These are phyloP conservation scores for Hyaloscypha bicolor DNA, from an alignment of 495 filamentous ascomycete species.

Conservation along the genomic window DNA sequence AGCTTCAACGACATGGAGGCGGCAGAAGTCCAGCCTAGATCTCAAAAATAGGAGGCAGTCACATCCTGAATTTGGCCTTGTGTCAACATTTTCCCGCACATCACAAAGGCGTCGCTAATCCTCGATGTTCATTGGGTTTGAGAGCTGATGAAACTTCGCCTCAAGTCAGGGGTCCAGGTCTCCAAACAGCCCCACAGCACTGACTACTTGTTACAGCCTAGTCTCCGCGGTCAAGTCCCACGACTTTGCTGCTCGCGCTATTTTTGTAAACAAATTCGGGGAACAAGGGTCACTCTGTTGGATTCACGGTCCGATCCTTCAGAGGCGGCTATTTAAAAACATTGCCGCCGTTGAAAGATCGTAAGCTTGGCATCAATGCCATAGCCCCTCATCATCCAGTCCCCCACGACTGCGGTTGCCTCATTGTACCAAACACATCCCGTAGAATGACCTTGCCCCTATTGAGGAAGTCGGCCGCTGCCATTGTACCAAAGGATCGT, in stretches of 20 bases:
- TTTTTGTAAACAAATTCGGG: slow-evolving; percentile 20
- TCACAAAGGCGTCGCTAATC: slow-evolving; percentile 16
- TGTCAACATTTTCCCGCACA: slow-evolving; percentile 16
- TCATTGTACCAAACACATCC: neutral
- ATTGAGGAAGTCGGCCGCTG: neutral
- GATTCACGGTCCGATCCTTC: slow-evolving; percentile 25
- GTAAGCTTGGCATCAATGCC: slow-evolving; percentile 26
- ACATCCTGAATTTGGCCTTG: slow-evolving; percentile 25
- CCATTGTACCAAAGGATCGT: slow-evolving; percentile 11
- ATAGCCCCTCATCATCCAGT: slow-evolving; percentile 4
- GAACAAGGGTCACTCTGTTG: neutral
- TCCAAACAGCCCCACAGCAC: slow-evolving; percentile 17
- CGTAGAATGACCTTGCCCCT: neutral
- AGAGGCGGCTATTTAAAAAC: neutral
- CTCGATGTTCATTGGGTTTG: slow-evolving; percentile 25
- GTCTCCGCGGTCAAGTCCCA: slow-evolving; percentile 11
- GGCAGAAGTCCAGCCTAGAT: slow-evolving; percentile 8
- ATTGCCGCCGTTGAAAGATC: neutral
- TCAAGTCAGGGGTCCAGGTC: slow-evolving; percentile 16
- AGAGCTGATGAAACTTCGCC: slow-evolving; percentile 31
- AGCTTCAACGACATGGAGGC: slow-evolving; percentile 7
- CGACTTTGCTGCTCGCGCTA: slow-evolving; percentile 11
- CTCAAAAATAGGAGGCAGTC: slow-evolving; percentile 16
- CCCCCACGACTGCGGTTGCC: neutral
- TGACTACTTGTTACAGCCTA: slow-evolving; percentile 7